phyloP scores from a whole-genome alignment of 2,329 filamentous ascomycete species.

The Cyphellophora europaea region DNA sequence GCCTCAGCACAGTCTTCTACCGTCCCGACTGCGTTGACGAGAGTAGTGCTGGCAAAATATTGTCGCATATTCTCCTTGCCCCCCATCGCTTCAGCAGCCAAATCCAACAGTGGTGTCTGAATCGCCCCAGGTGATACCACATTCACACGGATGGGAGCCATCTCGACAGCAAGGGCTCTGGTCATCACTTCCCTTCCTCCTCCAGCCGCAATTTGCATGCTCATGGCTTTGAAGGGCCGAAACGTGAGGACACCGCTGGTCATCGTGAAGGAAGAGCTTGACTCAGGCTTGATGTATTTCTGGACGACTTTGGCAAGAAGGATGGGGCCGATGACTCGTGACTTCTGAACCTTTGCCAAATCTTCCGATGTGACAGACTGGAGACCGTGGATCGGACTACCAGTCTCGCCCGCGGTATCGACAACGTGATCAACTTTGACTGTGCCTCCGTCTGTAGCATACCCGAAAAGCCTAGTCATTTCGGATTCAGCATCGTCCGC shows the following conservation, averaged over 20 bases:
- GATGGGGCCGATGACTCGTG: constrained; percentile 26
- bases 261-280: constrained; percentile 28
- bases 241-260: constrained; percentile 28
- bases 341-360: constrained; percentile 17
- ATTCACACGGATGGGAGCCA: constrained; percentile 35
- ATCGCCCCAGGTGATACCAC: constrained; percentile 31
- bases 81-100: constrained; percentile 17
- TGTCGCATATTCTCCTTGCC: constrained; percentile 26
- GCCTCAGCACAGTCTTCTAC: constrained; percentile 33
- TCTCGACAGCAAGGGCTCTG: constrained; percentile 30
- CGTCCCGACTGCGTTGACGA: constrained; percentile 21
- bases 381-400: constrained; percentile 15
- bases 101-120: constrained; percentile 30
- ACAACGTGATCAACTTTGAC: constrained; percentile 41
- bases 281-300: constrained; percentile 23
- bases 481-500: constrained; percentile 34
- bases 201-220: constrained; percentile 18
- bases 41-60: constrained; percentile 19
- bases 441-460: constrained; percentile 19
- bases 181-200: constrained; percentile 23
- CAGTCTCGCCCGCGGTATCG: constrained; percentile 39
- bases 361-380: constrained; percentile 19
- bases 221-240: constrained; percentile 27
- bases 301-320: constrained; percentile 32
- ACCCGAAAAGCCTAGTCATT: constrained; percentile 33